Conservation (phyloP, 345 rosid genomes). For the Populus nigra region DNA sequence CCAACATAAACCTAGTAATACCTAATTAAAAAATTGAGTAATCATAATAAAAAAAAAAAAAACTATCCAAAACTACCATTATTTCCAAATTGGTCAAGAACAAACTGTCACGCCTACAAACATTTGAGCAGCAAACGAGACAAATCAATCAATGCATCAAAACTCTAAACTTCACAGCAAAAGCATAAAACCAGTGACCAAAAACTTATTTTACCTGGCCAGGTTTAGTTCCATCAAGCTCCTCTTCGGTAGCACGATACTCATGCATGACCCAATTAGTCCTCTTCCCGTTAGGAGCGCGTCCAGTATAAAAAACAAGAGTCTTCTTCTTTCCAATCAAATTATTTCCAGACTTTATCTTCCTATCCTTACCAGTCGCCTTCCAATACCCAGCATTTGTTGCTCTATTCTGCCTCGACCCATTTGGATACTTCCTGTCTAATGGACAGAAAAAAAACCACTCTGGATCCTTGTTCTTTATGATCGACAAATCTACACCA, state of each 20-base stretch:
- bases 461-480: constrained; percentile 58
- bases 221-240: constrained; percentile 70
- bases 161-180: not conserved
- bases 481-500: constrained; percentile 54
- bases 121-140: not conserved
- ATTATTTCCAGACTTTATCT: constrained; percentile 46
- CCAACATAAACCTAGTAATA: not conserved
- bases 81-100: not conserved
- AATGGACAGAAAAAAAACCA: constrained; percentile 97
- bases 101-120: not conserved
- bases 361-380: constrained; percentile 88
- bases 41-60: not conserved
- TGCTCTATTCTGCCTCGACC: constrained; percentile 77
- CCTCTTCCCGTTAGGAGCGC: constrained; percentile 73
- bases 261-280: constrained; percentile 95
- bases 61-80: not conserved
- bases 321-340: constrained; percentile 91
- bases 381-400: constrained; percentile 87
- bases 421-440: constrained; percentile 86
- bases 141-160: not conserved
- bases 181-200: not conserved
- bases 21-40: not conserved
- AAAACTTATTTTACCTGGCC: constrained; percentile 57
- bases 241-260: constrained; percentile 66
- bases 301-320: constrained; percentile 77